phyloP scores from a whole-genome alignment of 331 rosid genomes.

The Malus hybrid region DNA sequence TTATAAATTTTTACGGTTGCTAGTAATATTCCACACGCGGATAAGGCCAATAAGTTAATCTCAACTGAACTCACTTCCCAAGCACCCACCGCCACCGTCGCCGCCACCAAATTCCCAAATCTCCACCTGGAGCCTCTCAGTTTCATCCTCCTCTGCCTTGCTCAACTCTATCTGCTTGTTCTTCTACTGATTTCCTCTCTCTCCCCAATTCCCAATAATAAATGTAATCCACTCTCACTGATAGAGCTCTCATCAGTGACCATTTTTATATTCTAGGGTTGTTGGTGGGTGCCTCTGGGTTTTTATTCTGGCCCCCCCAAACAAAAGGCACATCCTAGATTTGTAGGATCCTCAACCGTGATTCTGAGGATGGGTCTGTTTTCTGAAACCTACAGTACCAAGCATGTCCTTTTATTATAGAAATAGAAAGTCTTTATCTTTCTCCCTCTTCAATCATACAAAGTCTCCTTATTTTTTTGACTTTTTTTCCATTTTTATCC shows the following conservation, averaged over 20 bases:
- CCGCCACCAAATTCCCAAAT: slow-evolving; percentile 18
- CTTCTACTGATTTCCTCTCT: background rate
- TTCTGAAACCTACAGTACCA: slow-evolving; percentile 23
- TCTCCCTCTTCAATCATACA: background rate
- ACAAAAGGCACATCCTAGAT: slow-evolving; percentile 34
- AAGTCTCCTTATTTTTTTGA: background rate
- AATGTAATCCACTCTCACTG: slow-evolving; percentile 21
- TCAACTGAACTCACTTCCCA: background rate
- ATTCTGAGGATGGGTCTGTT: slow-evolving; percentile 51
- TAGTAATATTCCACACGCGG: slow-evolving; percentile 25
- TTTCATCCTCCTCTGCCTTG: slow-evolving; percentile 11
- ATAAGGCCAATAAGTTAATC: background rate
- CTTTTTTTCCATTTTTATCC: background rate
- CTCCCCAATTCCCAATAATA: background rate
- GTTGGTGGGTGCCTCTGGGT: slow-evolving; percentile 42
- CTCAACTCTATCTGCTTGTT: slow-evolving; percentile 2
- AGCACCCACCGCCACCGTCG: background rate
- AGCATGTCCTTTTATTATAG: slow-evolving; percentile 12
- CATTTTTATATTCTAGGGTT: slow-evolving; percentile 27
- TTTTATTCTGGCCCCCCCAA: slow-evolving; percentile 54
- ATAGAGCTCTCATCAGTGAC: slow-evolving; percentile 10
- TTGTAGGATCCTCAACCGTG: slow-evolving; percentile 36
- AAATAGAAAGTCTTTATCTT: background rate
- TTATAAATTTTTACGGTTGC: too few relatives aligned
- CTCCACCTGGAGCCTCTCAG: slow-evolving; percentile 24